Evolutionary conservation across 176 grass and related monocot species (phyloP).

Genomic region (Zea luxurians): DNA sequence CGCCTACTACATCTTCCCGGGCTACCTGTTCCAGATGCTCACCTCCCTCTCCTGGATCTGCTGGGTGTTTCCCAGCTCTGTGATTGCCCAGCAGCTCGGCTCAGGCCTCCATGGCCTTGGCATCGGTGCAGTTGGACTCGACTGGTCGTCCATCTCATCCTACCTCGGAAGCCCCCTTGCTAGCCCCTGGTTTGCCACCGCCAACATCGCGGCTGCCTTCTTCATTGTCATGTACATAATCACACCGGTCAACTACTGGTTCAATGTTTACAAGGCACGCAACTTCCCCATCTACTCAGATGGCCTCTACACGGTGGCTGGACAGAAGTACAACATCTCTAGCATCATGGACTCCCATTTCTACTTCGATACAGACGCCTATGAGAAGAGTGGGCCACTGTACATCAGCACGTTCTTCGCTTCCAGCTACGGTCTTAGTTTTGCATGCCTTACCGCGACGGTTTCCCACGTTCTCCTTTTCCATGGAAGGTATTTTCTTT

Average conservation of each 20-base stretch:
- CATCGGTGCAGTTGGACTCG: constrained; percentile 66
- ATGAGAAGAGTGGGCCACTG: constrained; percentile 68
- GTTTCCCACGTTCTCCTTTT: constrained; percentile 72
- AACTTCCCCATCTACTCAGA: constrained; percentile 85
- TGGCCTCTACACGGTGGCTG: constrained; percentile 55
- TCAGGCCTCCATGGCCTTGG: constrained; percentile 71
- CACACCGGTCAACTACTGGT: constrained; percentile 68
- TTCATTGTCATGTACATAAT: constrained; percentile 70
- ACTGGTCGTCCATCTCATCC: constrained; percentile 78
- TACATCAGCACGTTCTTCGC: constrained; percentile 84
- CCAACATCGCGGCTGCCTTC: constrained; percentile 76
- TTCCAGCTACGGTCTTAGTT: constrained; percentile 69
- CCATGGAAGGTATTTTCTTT: constrained; percentile 62
- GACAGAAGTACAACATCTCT: constrained; percentile 77
- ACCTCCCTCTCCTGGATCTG: constrained; percentile 91
- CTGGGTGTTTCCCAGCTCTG: constrained; percentile 65
- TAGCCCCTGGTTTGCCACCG: constrained; percentile 95
- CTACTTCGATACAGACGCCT: constrained; percentile 62
- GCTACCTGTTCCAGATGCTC: constrained; percentile 91
- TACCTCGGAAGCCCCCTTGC: constrained; percentile 91
- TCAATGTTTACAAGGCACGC: constrained; percentile 66
- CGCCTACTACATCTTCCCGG: constrained; percentile 76
- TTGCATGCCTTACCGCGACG: constrained; percentile 78
- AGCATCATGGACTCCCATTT: constrained; percentile 72
- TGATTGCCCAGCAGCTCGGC: constrained; percentile 81